These are phyloP conservation scores for Podaxis sp. DNA, from an alignment of 768 basidiomycete species.

Conservation along the genomic window DNA sequence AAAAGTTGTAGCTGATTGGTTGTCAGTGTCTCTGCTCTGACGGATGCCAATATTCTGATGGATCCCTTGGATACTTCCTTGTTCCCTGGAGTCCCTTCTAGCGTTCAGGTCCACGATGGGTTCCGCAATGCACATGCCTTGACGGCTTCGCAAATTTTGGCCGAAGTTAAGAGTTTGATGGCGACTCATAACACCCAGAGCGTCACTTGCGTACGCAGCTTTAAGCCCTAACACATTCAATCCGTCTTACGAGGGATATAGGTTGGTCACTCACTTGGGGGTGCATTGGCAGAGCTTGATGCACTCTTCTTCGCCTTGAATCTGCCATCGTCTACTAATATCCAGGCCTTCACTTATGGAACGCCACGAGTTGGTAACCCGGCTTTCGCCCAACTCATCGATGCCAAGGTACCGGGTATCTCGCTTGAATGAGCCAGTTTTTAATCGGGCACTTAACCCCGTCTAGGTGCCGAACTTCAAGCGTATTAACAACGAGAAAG, in stretches of 20 bases:
- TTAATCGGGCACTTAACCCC: background rate
- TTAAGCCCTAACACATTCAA: background rate
- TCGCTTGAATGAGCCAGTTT: background rate
- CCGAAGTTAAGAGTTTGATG: conserved; percentile 38
- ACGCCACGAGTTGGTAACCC: conserved; percentile 49
- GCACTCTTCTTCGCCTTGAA: conserved; percentile 44
- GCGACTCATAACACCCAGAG: conserved; percentile 28
- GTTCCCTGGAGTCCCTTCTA: conserved; percentile 49
- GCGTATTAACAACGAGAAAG: conserved; percentile 37
- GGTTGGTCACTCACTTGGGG: conserved; percentile 51
- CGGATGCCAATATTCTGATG: conserved; percentile 40
- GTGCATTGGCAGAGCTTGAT: conserved; percentile 48
- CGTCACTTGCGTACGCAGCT: conserved; percentile 35
- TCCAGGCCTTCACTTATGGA: conserved; percentile 44
- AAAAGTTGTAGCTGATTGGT: background rate
- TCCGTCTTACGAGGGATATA: conserved; percentile 8
- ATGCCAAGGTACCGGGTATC: conserved; percentile 30
- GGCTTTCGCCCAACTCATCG: conserved; percentile 48
- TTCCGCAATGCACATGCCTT: conserved; percentile 47
- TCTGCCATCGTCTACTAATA: conserved; percentile 33
- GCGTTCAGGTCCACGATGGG: conserved; percentile 46
- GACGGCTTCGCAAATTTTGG: conserved; percentile 40
- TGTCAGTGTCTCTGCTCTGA: conserved; percentile 43
- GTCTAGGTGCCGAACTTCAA: conserved; percentile 30
- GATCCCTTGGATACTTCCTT: conserved; percentile 36